These are phyloP conservation scores for Lactarius evosmus DNA, from an alignment of 768 basidiomycete species.

Conservation along the genomic window DNA sequence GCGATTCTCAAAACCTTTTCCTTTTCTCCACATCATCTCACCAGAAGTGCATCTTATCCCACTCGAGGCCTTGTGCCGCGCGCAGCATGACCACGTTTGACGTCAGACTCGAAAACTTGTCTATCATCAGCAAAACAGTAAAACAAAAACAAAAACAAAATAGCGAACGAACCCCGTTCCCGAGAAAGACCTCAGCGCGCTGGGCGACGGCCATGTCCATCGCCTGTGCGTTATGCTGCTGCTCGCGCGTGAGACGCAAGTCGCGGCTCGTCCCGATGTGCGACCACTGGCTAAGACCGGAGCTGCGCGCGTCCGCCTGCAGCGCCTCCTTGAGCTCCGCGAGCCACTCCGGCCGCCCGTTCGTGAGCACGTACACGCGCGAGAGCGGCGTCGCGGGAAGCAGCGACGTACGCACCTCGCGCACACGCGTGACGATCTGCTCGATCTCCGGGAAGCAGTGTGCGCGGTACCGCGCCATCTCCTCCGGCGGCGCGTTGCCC, in stretches of 20 bases:
- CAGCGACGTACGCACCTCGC: slow-evolving; percentile 32
- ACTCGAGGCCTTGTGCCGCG: slow-evolving; percentile 7
- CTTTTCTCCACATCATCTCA: neutral
- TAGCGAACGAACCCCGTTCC: slow-evolving; percentile 45
- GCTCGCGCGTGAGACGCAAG: slow-evolving; percentile 40
- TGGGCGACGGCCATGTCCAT: slow-evolving; percentile 50
- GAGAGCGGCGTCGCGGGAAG: slow-evolving; percentile 33
- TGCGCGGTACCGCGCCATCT: slow-evolving; percentile 34
- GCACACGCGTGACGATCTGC: slow-evolving; percentile 41
- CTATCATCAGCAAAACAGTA: neutral
- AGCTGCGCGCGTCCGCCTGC: slow-evolving; percentile 10
- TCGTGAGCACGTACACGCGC: slow-evolving; percentile 47
- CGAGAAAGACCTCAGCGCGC: slow-evolving; percentile 47
- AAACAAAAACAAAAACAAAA: neutral
- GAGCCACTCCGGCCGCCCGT: slow-evolving; percentile 43
- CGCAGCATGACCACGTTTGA: slow-evolving; percentile 26
- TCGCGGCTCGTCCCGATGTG: slow-evolving; percentile 42
- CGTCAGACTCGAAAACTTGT: slow-evolving; percentile 28
- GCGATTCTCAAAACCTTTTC: neutral
- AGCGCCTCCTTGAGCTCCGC: slow-evolving; percentile 38
- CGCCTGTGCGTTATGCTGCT: slow-evolving; percentile 44
- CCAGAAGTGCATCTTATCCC: slow-evolving; percentile 21
- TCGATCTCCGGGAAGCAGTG: slow-evolving; percentile 44
- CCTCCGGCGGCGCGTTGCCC: slow-evolving; percentile 27
- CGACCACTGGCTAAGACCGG: slow-evolving; percentile 37